Evolutionary conservation across 2,329 filamentous ascomycete species (phyloP), one percentile per base, ranked within the genome.

Genomic region (Neopestalotiopsis sp.): DNA sequence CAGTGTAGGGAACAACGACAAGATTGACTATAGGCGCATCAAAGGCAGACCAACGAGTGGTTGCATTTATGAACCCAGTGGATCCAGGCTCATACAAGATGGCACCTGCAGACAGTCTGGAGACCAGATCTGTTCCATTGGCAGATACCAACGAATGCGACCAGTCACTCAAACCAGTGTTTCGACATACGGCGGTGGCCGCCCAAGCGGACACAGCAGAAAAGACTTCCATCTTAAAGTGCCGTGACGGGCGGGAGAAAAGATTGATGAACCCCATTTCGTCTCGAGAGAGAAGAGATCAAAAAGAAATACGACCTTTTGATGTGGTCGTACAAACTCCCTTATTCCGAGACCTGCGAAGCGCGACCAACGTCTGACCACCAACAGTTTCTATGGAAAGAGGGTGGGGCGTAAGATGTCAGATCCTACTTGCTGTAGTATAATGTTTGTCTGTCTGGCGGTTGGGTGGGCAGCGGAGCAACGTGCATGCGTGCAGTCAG

Each of bases 1-100:
- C 79, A 0, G 75, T 79, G 6, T 73, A 73, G 4, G 78, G 77
- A 62, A 80, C 76, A 6, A 81, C 76, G 10, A 80, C 77, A n/a
- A 81, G 71, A 61, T 78, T 79, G 7, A 78, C 74, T 4, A 71
- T 73, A 17, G 80, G 80, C 28, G 72, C 73, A 17, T 74, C 74
- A 24, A 79, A 62, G 30, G 73, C 72, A 17, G 79, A 81, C 77
- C 79, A 79, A 30, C 78, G 75, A 13, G 72, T 72, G 10, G 76
- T 74, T 17, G 74, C 73, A 57, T 71, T 63, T 20, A 70, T 64
- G 65, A 78, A 80, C 59, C 72, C 76, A 13, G 68, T 71, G n/a
- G 79, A 77, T 7, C 75, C 75, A 9, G 78, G 78, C 14, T 66
- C 73, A 63, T 78, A 78, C 49, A 80, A 64, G 61, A 76, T 70